Base-by-base conservation (phyloP, 2,329 filamentous ascomycete species). In the Trichophyton verrucosum region DNA sequence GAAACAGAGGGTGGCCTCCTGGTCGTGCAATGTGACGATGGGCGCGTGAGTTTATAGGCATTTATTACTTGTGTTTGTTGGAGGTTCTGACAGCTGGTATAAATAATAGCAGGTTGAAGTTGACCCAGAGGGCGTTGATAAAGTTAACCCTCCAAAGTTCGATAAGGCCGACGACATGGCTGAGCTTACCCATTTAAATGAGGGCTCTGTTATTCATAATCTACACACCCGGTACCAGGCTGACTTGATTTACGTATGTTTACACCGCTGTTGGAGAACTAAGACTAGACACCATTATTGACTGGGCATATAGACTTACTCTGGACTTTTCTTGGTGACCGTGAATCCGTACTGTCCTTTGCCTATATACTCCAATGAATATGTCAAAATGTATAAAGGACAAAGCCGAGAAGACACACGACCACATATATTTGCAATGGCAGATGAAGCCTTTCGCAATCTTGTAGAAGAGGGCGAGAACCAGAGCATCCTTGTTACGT, bases 141-240 rank as follows among this genome's bases (percentile, higher is more conserved):
- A 96, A 76, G 95, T 99, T 78, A 99, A 99, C 75, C 94, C 94
- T 55, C 92, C 92, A 70, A 99, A 99, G 57, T 99, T 99, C 77
- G 94, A 99, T 82, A 99, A 96, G 76, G 92, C 92, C 65, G 91
- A 95, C 77, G 95, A 99, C 74, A 99, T 99, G 94, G 94, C 95
- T 24, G 94, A 99, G 74, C 82, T 99, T 70, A 99, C 94, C 4
- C 94, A 99, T 74, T 79, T 99, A 65, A 99, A 99, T 75, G 94
- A 99, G 76, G 89, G 92, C 22, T 97, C 94, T 0, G 94, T 99
- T 58, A 91, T 99, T 58, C 91, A 99, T 77, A 99, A 99, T 71
- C 82, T 99, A 61, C 88, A 95, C 67, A 92, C 89, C 80, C 82
- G 94, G 75, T 99, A 99, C 72, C 90, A 96, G 73, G 83, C 94